Percentiles rank a stretch among this genome's conserved stretches.
phyloP scores from a whole-genome alignment of 176 grass and related monocot species.

The Aechmea fasciata region DNA sequence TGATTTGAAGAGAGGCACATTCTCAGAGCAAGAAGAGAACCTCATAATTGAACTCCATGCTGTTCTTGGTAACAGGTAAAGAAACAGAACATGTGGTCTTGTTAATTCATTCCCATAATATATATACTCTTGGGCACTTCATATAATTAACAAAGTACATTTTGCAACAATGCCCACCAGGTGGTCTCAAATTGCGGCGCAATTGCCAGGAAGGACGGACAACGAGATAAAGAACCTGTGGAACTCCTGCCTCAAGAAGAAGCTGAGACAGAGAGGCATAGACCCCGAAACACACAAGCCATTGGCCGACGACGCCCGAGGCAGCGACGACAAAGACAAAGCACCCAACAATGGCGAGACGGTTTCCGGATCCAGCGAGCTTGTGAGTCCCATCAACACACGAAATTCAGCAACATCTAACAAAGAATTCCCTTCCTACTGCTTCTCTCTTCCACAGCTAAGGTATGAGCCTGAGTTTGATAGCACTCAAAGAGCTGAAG shows the following conservation, averaged over 20 bases:
- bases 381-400: neutral
- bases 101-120: neutral
- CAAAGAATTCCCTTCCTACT: constrained; percentile 30
- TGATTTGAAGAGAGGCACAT: constrained; percentile 72
- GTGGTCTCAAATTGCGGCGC: constrained; percentile 72
- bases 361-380: constrained; percentile 46
- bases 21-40: constrained; percentile 61
- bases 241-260: constrained; percentile 73
- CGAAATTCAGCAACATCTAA: neutral
- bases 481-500: constrained; percentile 14
- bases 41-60: constrained; percentile 73
- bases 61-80: constrained; percentile 63
- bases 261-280: constrained; percentile 62
- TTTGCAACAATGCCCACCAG: constrained; percentile 12
- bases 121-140: no score
- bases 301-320: constrained; percentile 16
- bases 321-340: constrained; percentile 22
- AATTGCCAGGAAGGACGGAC: constrained; percentile 62
- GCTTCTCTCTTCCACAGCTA: constrained; percentile 47
- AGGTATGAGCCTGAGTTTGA: constrained; percentile 35
- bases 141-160: neutral
- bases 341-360: constrained; percentile 39
- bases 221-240: constrained; percentile 80
- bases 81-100: neutral
- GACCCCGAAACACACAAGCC: constrained; percentile 74